Percentiles rank a stretch among this genome's conserved stretches.
phyloP scores from a whole-genome alignment of 2,329 filamentous ascomycete genomes.

The Bipolaris zeicola region DNA sequence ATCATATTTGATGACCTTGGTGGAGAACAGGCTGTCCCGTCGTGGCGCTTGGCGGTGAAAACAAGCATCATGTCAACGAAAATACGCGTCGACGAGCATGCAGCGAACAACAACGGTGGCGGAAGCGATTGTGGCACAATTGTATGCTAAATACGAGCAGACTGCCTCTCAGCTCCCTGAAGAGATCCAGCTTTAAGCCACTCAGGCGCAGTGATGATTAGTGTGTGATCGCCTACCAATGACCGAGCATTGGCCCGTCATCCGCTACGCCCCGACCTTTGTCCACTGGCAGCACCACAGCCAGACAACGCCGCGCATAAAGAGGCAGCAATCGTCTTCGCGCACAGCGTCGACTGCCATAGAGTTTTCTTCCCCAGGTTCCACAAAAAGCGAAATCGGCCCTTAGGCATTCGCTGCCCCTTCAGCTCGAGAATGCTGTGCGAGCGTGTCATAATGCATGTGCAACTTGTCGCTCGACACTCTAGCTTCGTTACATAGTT shows the following conservation, averaged over 20 bases:
- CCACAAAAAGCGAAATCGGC: background rate
- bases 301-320: background rate
- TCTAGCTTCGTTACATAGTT: background rate
- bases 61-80: background rate
- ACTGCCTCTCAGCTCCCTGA: background rate
- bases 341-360: background rate
- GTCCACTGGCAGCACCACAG: background rate
- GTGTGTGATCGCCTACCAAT: conserved; percentile 1
- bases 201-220: conserved; percentile 2
- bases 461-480: conserved; percentile 5
- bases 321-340: background rate
- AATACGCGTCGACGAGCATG: background rate
- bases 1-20: background rate
- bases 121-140: too few species aligned
- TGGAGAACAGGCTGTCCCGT: background rate
- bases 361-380: background rate
- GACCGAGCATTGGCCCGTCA: background rate
- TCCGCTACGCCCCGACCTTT: background rate
- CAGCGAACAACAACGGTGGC: background rate
- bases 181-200: background rate
- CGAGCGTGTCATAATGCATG: conserved; percentile 3
- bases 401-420: background rate
- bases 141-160: background rate
- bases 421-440: conserved; percentile 2
- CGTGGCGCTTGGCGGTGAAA: background rate